phyloP scores from a whole-genome alignment of 139 green algal genomes.

The Dunaliella sp. region DNA sequence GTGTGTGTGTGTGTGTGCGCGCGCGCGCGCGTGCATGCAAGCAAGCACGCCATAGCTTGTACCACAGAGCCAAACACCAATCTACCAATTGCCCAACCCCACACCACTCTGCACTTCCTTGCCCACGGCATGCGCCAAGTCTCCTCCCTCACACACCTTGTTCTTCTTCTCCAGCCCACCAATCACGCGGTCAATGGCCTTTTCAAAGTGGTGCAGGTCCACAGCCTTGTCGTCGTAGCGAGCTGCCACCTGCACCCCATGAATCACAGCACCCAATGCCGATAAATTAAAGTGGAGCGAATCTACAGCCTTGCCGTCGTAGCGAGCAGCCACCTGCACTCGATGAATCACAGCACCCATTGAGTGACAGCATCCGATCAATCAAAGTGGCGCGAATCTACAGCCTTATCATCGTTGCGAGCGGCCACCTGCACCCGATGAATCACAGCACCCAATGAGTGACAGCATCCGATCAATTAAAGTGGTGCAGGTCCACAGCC shows the following conservation, averaged over 20 bases:
- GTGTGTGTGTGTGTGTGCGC: background rate
- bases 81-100: no score
- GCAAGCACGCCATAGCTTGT: no score
- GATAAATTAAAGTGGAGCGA: no score
- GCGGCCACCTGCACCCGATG: background rate
- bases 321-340: no score
- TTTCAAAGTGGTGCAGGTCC: conserved; percentile 90
- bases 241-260: background rate
- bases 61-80: no score
- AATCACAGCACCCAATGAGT: no score
- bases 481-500: no score
- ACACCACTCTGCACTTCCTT: no score
- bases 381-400: conserved; percentile 93
- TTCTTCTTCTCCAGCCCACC: conserved; percentile 99
- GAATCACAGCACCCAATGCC: background rate
- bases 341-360: no score
- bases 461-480: no score
- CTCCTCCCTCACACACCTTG: conserved; percentile 72
- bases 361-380: no score
- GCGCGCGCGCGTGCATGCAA: background rate
- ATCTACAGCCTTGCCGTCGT: no score
- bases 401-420: conserved; percentile 18
- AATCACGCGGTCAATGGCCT: conserved; percentile 95
- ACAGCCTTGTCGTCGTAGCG: conserved; percentile 38
- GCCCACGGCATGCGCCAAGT: background rate